Evolutionary conservation across 176 grass and related monocot species (phyloP), one percentile per base, ranked within the genome.

Genomic region (Aegilops longissima): DNA sequence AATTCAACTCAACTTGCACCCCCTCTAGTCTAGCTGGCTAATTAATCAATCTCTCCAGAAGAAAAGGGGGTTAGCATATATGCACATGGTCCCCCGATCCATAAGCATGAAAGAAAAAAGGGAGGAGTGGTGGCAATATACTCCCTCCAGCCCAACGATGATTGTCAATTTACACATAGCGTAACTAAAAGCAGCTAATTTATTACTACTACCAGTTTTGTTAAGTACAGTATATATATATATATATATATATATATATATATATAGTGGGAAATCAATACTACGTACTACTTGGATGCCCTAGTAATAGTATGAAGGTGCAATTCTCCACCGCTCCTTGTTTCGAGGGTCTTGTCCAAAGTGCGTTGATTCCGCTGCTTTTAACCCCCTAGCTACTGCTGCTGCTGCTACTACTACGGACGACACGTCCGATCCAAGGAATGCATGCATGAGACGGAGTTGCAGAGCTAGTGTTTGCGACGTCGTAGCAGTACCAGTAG

Each of bases 371-470:
- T 62, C 33, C 45, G 13, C 45, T 14, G 45, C 76, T 44, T 84
- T 83, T 38, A 74, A 80, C 49, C 14, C 30, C 40, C 20, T 29
- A 39, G 42, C 39, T 77, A 47, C 12, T 58, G 36, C 42, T 44
- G 33, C 36, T 38, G 7, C 40, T 42, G 2, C 42, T 44, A 11
- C 34, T 49, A 38, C 21, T 40, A 66, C 70, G 38, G 34, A 67
- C n/a, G 61, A 70, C 72, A 83, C 44, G 84, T 83, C 77, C 76
- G 58, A 52, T 72, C 82, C 33, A 65, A 78, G 74, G 30, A 31
- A 70, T 51, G 81, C 80, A 80, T 74, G 85, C 89, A 90, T 59
- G 84, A 90, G 58, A 36, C 33, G 25, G 44, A 51, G 63, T 62
- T 70, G 58, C 66, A 65, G 29, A 73, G 30, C 16, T 27, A 3